Percentiles rank a stretch among this genome's conserved stretches.
These are phyloP conservation scores for Metschnikowia corniflorae DNA, from an alignment of 805 yeast species.

Conservation along the genomic window DNA sequence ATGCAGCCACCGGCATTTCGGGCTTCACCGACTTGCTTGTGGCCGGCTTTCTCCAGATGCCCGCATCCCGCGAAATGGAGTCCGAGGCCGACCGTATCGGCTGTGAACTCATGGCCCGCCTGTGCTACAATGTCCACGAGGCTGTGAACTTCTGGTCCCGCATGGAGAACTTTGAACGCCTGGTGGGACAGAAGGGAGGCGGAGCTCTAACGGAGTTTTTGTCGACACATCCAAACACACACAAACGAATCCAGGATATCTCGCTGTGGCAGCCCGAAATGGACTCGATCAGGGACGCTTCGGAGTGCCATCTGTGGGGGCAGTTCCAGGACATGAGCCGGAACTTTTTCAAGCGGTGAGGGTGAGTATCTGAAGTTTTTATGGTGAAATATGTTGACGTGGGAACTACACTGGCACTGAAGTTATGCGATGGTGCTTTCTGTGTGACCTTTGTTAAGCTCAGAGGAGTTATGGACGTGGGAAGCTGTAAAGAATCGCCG, in stretches of 20 bases:
- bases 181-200: constrained; percentile 10
- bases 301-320: constrained; percentile 34
- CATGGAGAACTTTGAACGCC: constrained; percentile 50
- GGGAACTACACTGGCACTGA: too few relatives aligned
- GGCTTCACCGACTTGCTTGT: constrained; percentile 50
- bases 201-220: constrained; percentile 54
- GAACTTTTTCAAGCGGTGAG: constrained; percentile 12
- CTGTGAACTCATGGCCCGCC: constrained; percentile 82
- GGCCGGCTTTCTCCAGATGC: constrained; percentile 62
- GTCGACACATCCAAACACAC: constrained; percentile 86
- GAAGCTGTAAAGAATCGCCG: too few relatives aligned
- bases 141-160: constrained; percentile 79
- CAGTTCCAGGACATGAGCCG: constrained; percentile 14
- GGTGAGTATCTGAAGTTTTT: too few relatives aligned
- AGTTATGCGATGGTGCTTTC: too few relatives aligned
- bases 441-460: too few relatives aligned
- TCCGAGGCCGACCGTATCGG: constrained; percentile 96
- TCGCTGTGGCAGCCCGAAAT: constrained; percentile 63
- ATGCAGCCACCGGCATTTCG: constrained; percentile 57
- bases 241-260: constrained; percentile 68
- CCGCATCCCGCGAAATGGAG: constrained; percentile 91
- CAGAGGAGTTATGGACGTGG: too few relatives aligned
- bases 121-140: constrained; percentile 78
- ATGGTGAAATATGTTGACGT: too few relatives aligned
- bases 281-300: constrained; percentile 37